Conservation (phyloP, 805 yeast species). For the Candida succiphila region DNA sequence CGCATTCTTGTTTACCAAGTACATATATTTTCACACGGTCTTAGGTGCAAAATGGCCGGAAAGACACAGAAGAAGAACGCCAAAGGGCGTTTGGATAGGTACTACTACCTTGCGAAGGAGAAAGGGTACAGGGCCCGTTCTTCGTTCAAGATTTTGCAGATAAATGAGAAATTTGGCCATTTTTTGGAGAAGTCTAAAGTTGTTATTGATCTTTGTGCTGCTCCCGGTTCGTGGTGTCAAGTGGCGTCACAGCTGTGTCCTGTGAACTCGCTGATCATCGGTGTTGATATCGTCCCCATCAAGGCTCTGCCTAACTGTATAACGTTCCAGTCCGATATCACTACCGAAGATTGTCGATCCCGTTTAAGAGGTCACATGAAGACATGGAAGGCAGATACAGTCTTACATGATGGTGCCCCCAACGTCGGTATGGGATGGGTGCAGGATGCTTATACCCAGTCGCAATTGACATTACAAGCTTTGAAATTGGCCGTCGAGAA, state of each 20-base stretch:
- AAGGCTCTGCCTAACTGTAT: constrained; percentile 92
- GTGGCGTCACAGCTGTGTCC: constrained; percentile 94
- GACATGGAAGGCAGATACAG: constrained; percentile 98
- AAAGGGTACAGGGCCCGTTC: constrained; percentile 99
- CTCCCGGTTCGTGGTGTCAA: constrained; percentile 99
- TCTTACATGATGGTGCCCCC: constrained; percentile 99
- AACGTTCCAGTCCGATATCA: constrained; percentile 92
- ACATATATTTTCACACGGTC: no score
- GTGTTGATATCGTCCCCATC: constrained; percentile 98
- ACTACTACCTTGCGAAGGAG: constrained; percentile 93
- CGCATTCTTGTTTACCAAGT: no score
- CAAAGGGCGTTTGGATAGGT: constrained; percentile 98
- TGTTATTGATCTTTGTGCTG: constrained; percentile 96
- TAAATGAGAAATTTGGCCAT: constrained; percentile 94
- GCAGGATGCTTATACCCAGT: constrained; percentile 98
- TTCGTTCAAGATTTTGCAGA: constrained; percentile 88
- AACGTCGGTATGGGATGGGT: constrained; percentile 99
- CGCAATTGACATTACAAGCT: constrained; percentile 91
- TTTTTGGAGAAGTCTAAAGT: constrained; percentile 91
- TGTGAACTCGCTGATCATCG: constrained; percentile 83
- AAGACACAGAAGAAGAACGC: constrained; percentile 89
- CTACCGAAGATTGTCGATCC: constrained; percentile 96
- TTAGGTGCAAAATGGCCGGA: constrained; percentile 47
- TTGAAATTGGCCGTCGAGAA: constrained; percentile 91
- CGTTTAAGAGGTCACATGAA: constrained; percentile 91